A percentile compares a stretch with the other conserved stretches of the same genome.
phyloP scores from a whole-genome alignment of 352 stramenopile species.

The Pythium periplocum region DNA sequence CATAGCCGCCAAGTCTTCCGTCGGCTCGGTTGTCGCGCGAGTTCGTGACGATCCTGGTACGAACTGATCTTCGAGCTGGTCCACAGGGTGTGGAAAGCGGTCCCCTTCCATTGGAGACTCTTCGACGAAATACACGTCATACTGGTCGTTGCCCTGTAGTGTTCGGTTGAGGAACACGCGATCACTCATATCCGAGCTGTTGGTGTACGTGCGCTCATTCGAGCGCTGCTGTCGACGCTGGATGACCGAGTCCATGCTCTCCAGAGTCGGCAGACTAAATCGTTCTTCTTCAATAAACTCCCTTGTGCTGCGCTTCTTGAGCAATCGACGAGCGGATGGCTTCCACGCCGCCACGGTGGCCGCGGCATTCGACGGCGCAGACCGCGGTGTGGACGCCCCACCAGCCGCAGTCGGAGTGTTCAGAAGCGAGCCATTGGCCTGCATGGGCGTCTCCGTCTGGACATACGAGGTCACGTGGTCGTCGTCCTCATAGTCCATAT shows the following conservation, averaged over 20 bases:
- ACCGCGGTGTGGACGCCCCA: not conserved
- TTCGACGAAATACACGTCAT: conserved; percentile 20
- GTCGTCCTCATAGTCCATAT: no score
- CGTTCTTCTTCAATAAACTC: conserved; percentile 53
- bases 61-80: not conserved
- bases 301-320: conserved; percentile 33
- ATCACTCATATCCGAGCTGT: no score
- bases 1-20: no score
- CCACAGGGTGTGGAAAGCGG: not conserved
- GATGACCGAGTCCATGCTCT: conserved; percentile 24
- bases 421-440: conserved; percentile 5
- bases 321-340: conserved; percentile 8
- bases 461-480: conserved; percentile 6
- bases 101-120: conserved; percentile 13
- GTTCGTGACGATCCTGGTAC: conserved; percentile 5
- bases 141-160: conserved; percentile 12
- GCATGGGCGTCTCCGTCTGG: conserved; percentile 13
- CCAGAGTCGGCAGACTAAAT: conserved; percentile 43
- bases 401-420: no score
- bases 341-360: not conserved
- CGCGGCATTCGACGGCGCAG: not conserved
- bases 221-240: conserved; percentile 5
- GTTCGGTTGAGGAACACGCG: conserved; percentile 9
- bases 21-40: conserved; percentile 17
- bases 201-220: not conserved